phyloP scores from a whole-genome alignment of 106 monocot genomes.

The Dioscorea zingiberensis region DNA sequence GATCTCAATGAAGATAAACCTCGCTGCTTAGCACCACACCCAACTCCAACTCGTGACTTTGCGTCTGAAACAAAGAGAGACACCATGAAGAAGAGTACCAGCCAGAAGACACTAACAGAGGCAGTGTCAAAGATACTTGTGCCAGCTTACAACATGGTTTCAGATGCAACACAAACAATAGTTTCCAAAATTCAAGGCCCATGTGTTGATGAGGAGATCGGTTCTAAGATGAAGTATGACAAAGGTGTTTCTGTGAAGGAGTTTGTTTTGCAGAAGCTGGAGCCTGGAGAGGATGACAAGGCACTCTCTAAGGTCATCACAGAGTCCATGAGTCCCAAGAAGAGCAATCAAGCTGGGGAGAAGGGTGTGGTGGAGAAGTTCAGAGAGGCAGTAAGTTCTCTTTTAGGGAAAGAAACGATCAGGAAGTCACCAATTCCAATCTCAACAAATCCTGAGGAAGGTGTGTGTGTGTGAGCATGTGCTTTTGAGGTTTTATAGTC shows the following conservation, averaged over 20 bases:
- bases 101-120: constrained; percentile 12
- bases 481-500: neutral
- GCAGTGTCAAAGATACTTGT: constrained; percentile 19
- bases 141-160: constrained; percentile 31
- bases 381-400: constrained; percentile 23
- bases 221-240: constrained; percentile 33
- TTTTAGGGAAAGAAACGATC: constrained; percentile 13
- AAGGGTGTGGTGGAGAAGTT: constrained; percentile 35
- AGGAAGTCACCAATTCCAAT: neutral
- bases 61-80: neutral
- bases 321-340: constrained; percentile 45
- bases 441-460: constrained; percentile 5
- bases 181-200: constrained; percentile 35
- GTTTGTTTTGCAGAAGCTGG: constrained; percentile 49
- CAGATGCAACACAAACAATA: constrained; percentile 21
- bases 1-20: neutral
- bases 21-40: neutral
- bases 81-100: neutral
- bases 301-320: constrained; percentile 58
- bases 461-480: neutral
- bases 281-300: constrained; percentile 59
- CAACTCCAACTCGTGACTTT: neutral
- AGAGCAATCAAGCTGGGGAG: constrained; percentile 4
- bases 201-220: constrained; percentile 9
- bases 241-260: constrained; percentile 47